Percentiles rank a stretch among this genome's conserved stretches.
phyloP scores from a whole-genome alignment of 2,329 filamentous ascomycete genomes.

The Cytospora piceae region DNA sequence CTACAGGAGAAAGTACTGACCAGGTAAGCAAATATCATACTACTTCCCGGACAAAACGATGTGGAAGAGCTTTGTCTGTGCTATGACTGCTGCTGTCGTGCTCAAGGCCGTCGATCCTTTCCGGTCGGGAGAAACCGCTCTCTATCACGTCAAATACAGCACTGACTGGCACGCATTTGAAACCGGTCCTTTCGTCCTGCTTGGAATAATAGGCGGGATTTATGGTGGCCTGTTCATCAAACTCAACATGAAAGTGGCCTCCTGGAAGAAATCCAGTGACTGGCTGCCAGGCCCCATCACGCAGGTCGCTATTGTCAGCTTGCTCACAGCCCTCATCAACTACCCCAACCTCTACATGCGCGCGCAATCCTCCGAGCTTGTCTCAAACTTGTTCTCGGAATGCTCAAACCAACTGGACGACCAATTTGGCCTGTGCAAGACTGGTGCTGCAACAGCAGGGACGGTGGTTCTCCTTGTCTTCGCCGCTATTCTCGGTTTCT shows the following conservation, averaged over 20 bases:
- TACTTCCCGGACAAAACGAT: slow-evolving; percentile 99
- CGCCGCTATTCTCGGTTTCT: slow-evolving; percentile 81
- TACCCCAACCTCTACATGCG: slow-evolving; percentile 97
- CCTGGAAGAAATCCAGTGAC: slow-evolving; percentile 71
- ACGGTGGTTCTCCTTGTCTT: slow-evolving; percentile 83
- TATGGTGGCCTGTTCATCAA: slow-evolving; percentile 96
- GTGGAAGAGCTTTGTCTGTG: slow-evolving; percentile 99
- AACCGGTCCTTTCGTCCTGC: slow-evolving; percentile 80
- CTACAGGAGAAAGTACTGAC: background rate
- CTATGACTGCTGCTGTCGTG: slow-evolving; percentile 96
- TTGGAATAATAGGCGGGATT: slow-evolving; percentile 88
- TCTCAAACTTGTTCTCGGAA: slow-evolving; percentile 89
- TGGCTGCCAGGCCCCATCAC: slow-evolving; percentile 73
- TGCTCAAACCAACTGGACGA: slow-evolving; percentile 83
- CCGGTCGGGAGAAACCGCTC: slow-evolving; percentile 89
- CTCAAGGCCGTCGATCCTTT: slow-evolving; percentile 94
- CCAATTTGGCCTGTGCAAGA: slow-evolving; percentile 87
- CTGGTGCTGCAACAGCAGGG: slow-evolving; percentile 77
- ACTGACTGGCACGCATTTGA: slow-evolving; percentile 94
- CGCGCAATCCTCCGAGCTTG: slow-evolving; percentile 86
- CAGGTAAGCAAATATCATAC: slow-evolving; percentile 79
- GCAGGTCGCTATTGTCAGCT: slow-evolving; percentile 79
- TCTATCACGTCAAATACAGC: slow-evolving; percentile 95
- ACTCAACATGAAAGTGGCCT: slow-evolving; percentile 83
- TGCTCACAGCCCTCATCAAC: slow-evolving; percentile 86